Base-by-base conservation (phyloP, 2,329 filamentous ascomycete genomes). In the Fusarium longipes region DNA sequence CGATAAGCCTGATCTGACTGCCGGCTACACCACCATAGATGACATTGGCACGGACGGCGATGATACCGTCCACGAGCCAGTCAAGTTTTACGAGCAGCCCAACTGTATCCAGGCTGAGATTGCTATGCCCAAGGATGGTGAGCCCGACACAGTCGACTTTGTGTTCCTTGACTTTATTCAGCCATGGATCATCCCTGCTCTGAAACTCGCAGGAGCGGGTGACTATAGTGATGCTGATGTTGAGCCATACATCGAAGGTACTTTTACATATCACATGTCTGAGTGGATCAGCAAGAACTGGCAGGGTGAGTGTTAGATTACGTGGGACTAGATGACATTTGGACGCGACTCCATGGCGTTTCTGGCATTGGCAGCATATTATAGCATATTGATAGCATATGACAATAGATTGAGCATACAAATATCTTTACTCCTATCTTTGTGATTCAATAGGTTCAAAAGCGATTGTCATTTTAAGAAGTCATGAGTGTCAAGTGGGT, bases 151-250 rank as follows among this genome's bases (percentile, higher is more conserved):
- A 1, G 93, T 99, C 1, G 95, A 98, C 76, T 77, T 99, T 9
- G 89, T 97, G 15, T 99, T 96, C 75, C 87, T 97, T 58, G 93
- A 97, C 76, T 99, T 97, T 77, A 89, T 98, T 33, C 86, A 96
- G 78, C 89, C 89, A 11, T 96, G 91, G 86, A 82, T 98, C 36
- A 78, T 97, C 18, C 80, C 91, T 12, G 93, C 93, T 4, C 81
- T 97, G 63, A 88, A 89, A 68, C 84, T 87, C 64, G 80, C 79
- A 25, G 87, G 87, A 0, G 83, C 82, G 2, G 81, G 60, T 7
- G 44, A 83, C 25, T 89, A 85, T 56, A 77, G 65, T 22, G 75
- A 78, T 10, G 75, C 77, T 6, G 82, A 88, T 68, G 82, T 88
- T 2, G 70, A 80, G 69, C 67, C 74, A 25, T 90, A 89, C 70